A percentile compares a stretch with the other conserved stretches of the same genome.
Evolutionary conservation across 106 monocot genomes (phyloP).

Genomic region (Acanthochlamys bracteata): DNA sequence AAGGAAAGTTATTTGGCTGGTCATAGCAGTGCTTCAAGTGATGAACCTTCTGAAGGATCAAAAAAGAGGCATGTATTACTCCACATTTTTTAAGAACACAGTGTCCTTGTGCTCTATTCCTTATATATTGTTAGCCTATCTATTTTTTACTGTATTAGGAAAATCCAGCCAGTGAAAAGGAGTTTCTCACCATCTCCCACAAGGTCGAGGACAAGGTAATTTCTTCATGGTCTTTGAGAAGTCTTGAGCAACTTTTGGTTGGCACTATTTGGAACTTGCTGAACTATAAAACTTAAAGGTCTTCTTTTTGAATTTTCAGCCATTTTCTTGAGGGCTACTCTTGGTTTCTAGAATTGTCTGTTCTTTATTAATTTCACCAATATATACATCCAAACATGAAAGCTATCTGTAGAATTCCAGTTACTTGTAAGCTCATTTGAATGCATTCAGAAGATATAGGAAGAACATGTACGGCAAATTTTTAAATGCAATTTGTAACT

Average conservation of each 20-base stretch:
- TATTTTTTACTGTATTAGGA: slow-evolving; percentile 22
- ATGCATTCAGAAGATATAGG: too few relatives aligned
- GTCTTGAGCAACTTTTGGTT: not conserved
- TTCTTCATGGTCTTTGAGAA: not conserved
- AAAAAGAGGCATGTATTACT: slow-evolving; percentile 31
- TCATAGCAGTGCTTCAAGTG: slow-evolving; percentile 41
- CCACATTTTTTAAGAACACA: not conserved
- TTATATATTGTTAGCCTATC: slow-evolving; percentile 3
- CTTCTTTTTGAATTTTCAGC: not conserved
- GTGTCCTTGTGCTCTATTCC: not conserved
- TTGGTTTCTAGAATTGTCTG: not conserved
- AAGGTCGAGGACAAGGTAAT: slow-evolving; percentile 53
- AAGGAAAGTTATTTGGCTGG: slow-evolving; percentile 27
- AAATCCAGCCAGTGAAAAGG: slow-evolving; percentile 28
- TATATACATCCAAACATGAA: not conserved
- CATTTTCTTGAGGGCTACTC: not conserved
- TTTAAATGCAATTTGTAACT: not conserved
- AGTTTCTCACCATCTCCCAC: slow-evolving; percentile 51
- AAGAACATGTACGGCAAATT: too few relatives aligned
- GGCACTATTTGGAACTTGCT: not conserved
- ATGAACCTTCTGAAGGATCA: slow-evolving; percentile 49
- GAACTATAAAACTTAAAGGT: not conserved
- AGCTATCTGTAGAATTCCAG: not conserved
- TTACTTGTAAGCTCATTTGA: not conserved
- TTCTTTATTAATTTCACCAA: not conserved